These are phyloP conservation scores for Echeveria elegans DNA, from an alignment of 164 flowering plant species.

Conservation along the genomic window DNA sequence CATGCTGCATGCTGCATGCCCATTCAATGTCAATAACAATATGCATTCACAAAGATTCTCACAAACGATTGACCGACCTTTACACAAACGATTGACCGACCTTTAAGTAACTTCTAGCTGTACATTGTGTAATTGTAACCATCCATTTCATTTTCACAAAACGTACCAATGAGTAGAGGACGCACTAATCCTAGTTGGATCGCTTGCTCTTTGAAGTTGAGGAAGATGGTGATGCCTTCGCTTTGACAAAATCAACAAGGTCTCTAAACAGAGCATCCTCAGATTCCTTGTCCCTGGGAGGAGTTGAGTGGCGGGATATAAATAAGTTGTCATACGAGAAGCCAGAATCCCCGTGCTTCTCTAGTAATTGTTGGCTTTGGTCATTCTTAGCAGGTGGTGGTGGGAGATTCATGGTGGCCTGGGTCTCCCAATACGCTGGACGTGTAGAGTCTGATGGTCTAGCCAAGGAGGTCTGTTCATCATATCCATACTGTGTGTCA, in stretches of 20 bases:
- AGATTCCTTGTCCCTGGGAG: constrained; percentile 35
- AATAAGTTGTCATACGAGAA: constrained; percentile 57
- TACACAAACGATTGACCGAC: no score
- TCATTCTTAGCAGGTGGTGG: constrained; percentile 73
- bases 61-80: no score
- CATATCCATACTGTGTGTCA: constrained; percentile 27
- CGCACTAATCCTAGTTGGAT: background rate
- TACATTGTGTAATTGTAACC: background rate
- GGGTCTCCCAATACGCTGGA: constrained; percentile 46
- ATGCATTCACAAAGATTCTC: no score
- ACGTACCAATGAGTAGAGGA: background rate
- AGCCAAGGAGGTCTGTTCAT: constrained; percentile 25
- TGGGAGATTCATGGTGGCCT: constrained; percentile 36
- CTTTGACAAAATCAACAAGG: constrained; percentile 85
- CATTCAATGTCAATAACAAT: no score
- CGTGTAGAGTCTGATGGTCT: constrained; percentile 12
- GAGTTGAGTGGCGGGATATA: constrained; percentile 45
- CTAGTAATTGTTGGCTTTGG: constrained; percentile 78
- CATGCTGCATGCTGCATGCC: no score
- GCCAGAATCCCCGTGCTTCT: constrained; percentile 47
- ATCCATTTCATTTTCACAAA: background rate
- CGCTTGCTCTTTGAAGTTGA: constrained; percentile 17
- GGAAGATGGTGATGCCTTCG: constrained; percentile 46
- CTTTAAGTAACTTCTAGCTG: no score
- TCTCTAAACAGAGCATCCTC: constrained; percentile 84